Evolutionary conservation across 805 yeast genomes (phyloP), one percentile per base, ranked within the genome.

Genomic region (Sungouiella thailandica): DNA sequence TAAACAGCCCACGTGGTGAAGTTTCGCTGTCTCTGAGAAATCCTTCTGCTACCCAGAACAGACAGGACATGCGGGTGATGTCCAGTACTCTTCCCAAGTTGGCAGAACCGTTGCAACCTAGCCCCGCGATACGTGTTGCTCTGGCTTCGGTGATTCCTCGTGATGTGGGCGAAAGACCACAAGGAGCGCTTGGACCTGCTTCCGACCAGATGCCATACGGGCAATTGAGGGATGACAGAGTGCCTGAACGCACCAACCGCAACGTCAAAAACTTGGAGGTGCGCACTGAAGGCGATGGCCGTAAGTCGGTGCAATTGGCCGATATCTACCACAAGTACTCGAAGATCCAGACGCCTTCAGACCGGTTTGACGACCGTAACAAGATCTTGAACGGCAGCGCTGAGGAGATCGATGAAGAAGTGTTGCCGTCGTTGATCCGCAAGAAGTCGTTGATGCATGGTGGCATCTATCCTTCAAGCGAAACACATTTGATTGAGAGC

Each of bases 291-390:
- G 28, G 18, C 18, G 39, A 31, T 9, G 43, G 44, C 13, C 68
- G 62, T 44, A 48, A 48, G 31, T 61, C 67, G 1, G 52, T 64
- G n/a, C 67, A 62, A 45, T 52, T 66, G 37, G 61, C 60, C 1
- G 71, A 66, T 32, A 66, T 66, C 17, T 66, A 66, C 43, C 69
- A 64, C 27, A 66, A 66, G 38, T 66, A 66, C 43, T 55, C 62
- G 11, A 58, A 53, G 4, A 59, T 66, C 28, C 51, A 58, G 31
- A 44, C 65, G 7, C 72, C 72, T 2, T 58, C 67, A 7, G 70
- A 64, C 45, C 58, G 57, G 38, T 65, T 62, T 46, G 52, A 57
- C 35, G 50, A 63, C 35, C 50, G 70, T 33, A 62, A 58, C 45
- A 44, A 55, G 34, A 34, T 62, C 11, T 52, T 65, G 36, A 62